Percentiles rank a stretch among this genome's conserved stretches.
Conservation (phyloP, 2,329 filamentous ascomycete species). For the Tolypocladium pustulatum region DNA sequence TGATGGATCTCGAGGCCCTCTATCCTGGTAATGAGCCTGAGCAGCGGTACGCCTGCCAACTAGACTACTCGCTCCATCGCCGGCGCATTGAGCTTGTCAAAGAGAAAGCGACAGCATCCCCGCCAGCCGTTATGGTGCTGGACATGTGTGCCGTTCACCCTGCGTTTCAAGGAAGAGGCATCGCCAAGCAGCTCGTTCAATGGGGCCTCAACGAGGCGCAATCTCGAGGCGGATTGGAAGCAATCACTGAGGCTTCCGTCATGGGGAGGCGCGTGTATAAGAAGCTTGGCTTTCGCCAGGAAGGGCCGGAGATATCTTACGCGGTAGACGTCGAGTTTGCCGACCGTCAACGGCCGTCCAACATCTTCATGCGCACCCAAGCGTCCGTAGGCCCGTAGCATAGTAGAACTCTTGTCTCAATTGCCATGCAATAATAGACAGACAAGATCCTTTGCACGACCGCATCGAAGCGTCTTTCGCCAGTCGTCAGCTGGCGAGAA, state of each 20-base stretch:
- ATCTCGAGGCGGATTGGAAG: conserved; percentile 28
- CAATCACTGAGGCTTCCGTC: conserved; percentile 9
- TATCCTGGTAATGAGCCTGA: conserved; percentile 32
- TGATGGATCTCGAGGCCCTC: conserved; percentile 21
- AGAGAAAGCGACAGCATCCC: conserved; percentile 24
- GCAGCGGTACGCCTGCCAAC: conserved; percentile 32
- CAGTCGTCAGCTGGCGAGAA: neutral
- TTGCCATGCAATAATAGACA: neutral
- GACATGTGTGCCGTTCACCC: conserved; percentile 43
- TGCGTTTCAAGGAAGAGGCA: conserved; percentile 37
- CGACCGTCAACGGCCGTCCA: conserved; percentile 22
- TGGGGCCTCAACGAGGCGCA: conserved; percentile 35
- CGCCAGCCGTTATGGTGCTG: conserved; percentile 37
- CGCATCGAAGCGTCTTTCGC: neutral
- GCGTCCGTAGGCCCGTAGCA: neutral
- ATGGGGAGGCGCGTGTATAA: conserved; percentile 26
- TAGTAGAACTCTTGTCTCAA: no score
- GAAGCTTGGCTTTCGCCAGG: conserved; percentile 33
- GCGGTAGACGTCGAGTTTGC: conserved; percentile 31
- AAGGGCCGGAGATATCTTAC: conserved; percentile 29
- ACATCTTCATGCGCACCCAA: conserved; percentile 35
- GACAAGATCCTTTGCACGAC: neutral
- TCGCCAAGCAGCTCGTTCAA: conserved; percentile 32
- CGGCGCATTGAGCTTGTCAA: conserved; percentile 29
- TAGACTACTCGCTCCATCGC: conserved; percentile 30